Percentiles rank a stretch among this genome's conserved stretches.
phyloP scores from a whole-genome alignment of 306 rosid genomes.

The Acmispon strigosus region DNA sequence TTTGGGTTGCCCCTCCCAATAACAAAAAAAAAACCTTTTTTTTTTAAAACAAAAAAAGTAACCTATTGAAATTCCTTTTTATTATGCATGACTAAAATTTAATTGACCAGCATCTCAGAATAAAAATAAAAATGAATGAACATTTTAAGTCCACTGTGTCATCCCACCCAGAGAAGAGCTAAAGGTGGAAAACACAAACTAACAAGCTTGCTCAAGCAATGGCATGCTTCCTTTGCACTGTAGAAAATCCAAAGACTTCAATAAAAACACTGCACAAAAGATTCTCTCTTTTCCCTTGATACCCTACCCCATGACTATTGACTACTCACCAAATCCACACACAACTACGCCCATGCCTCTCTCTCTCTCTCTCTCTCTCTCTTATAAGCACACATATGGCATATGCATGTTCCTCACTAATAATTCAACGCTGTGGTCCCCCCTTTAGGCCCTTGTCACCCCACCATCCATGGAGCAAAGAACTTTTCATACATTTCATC shows the following conservation, averaged over 20 bases:
- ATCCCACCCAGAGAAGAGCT: neutral
- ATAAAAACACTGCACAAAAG: constrained; percentile 23
- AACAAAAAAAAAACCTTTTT: too few species aligned
- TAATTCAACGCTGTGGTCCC: constrained; percentile 59
- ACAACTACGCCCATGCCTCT: constrained; percentile 19
- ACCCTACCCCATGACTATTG: constrained; percentile 17
- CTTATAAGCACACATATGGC: neutral
- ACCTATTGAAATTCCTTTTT: too few species aligned
- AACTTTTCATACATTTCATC: constrained; percentile 11
- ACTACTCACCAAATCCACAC: constrained; percentile 27
- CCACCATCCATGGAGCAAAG: constrained; percentile 5
- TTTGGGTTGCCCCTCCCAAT: too few species aligned
- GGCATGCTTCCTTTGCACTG: constrained; percentile 4
- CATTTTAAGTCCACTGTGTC: neutral
- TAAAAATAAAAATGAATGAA: neutral
- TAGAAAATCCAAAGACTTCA: constrained; percentile 4
- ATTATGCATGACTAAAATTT: neutral
- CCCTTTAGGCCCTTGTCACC: neutral
- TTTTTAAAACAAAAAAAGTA: too few species aligned
- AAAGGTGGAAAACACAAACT: neutral
- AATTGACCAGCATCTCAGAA: neutral
- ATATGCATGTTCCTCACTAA: constrained; percentile 21
- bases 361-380: neutral
- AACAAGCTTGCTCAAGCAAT: neutral
- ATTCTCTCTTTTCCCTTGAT: constrained; percentile 28